These are phyloP conservation scores for Arabidopsis suecica DNA, from an alignment of 345 rosid species.

Conservation along the genomic window DNA sequence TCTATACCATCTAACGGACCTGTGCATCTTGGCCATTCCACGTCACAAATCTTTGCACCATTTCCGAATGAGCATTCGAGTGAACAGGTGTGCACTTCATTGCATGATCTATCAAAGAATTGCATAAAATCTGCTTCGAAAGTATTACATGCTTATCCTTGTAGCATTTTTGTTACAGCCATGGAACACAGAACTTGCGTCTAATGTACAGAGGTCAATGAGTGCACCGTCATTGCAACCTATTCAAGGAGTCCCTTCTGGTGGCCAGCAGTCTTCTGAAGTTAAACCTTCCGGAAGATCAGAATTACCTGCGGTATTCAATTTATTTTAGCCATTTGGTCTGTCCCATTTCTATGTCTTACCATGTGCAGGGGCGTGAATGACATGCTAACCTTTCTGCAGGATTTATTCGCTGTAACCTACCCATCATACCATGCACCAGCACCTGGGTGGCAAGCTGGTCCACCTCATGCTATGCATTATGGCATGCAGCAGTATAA, in stretches of 20 bases:
- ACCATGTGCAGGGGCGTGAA: background rate
- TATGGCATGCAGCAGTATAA: slow-evolving; percentile 64
- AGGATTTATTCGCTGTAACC: slow-evolving; percentile 77
- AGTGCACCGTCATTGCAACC: slow-evolving; percentile 57
- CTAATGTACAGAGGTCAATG: slow-evolving; percentile 53
- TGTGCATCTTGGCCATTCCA: slow-evolving; percentile 47
- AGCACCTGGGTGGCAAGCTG: slow-evolving; percentile 76
- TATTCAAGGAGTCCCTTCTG: slow-evolving; percentile 43
- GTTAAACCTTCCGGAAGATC: slow-evolving; percentile 62
- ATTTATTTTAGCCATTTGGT: slow-evolving; percentile 3
- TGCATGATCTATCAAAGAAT: slow-evolving; percentile 24
- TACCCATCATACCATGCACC: slow-evolving; percentile 63
- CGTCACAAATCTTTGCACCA: slow-evolving; percentile 53
- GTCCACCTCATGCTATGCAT: slow-evolving; percentile 68
- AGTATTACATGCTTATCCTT: slow-evolving; percentile 26
- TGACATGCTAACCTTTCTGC: slow-evolving; percentile 40
- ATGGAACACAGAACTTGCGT: slow-evolving; percentile 54
- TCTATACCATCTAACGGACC: slow-evolving; percentile 53
- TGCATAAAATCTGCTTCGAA: background rate
- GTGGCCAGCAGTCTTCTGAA: slow-evolving; percentile 54
- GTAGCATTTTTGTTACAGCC: slow-evolving; percentile 51
- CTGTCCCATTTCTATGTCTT: background rate
- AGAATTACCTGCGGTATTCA: slow-evolving; percentile 80
- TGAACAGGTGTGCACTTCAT: slow-evolving; percentile 60
- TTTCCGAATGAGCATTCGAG: slow-evolving; percentile 53